Conservation (phyloP, 139 green algal species). For the Volvox africanus region DNA sequence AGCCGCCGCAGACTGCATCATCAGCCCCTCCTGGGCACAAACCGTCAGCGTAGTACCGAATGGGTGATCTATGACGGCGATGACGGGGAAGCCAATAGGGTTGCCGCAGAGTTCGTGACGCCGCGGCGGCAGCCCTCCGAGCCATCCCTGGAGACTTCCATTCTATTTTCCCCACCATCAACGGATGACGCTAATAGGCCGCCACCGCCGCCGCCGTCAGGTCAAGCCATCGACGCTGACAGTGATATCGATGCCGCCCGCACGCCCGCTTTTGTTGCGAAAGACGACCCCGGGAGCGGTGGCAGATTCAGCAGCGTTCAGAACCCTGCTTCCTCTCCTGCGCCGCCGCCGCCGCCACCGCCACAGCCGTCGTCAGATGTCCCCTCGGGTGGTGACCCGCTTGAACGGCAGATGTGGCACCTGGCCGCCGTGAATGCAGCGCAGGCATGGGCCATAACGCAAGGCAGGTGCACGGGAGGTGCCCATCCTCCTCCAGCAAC, state of each 20-base stretch:
- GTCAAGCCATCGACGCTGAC: neutral
- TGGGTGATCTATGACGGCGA: too few species aligned
- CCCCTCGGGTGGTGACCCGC: neutral
- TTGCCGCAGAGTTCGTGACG: too few species aligned
- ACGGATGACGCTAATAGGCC: too few species aligned
- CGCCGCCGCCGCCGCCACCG: neutral
- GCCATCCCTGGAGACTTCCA: too few species aligned
- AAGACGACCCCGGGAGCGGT: neutral
- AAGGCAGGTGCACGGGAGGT: neutral
- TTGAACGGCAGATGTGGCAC: constrained; percentile 8
- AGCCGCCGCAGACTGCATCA: neutral
- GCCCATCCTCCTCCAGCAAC: too few species aligned
- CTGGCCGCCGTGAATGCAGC: neutral
- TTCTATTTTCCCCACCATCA: too few species aligned
- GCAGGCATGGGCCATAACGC: neutral
- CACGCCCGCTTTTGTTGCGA: neutral
- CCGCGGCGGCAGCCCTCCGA: too few species aligned
- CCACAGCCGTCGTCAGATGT: neutral
- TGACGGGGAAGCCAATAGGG: too few species aligned
- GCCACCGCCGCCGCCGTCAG: too few species aligned
- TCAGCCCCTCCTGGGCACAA: neutral
- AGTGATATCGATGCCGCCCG: neutral
- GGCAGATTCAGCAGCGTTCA: neutral
- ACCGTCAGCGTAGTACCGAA: too few species aligned
- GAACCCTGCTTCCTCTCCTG: neutral